Evolutionary conservation across 2,329 filamentous ascomycete species (phyloP).

Genomic region (Fusarium papillatum): DNA sequence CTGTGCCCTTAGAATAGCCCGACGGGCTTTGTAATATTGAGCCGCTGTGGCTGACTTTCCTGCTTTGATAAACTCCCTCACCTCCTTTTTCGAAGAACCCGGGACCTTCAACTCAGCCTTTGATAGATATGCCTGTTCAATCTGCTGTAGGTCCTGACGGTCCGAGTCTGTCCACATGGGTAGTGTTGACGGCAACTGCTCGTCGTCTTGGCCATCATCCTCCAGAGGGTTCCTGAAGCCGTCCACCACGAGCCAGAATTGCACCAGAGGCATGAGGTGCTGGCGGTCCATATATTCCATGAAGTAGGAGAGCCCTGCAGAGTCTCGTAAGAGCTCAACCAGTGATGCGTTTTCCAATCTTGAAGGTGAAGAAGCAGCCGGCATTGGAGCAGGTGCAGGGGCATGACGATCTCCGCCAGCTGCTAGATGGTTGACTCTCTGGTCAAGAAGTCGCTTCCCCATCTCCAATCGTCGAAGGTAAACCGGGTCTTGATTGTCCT

Average conservation of each 20-base stretch:
- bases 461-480: conserved; percentile 93
- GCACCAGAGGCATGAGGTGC: conserved; percentile 87
- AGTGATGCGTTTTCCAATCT: conserved; percentile 82
- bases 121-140: conserved; percentile 89
- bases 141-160: conserved; percentile 88
- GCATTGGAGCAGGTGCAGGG: conserved; percentile 37
- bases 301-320: conserved; percentile 95
- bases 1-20: conserved; percentile 85
- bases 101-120: conserved; percentile 86
- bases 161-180: conserved; percentile 87
- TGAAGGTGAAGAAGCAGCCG: conserved; percentile 60
- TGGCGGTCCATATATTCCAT: conserved; percentile 99
- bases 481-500: conserved; percentile 85
- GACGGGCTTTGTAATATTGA: conserved; percentile 87
- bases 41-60: conserved; percentile 81
- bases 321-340: conserved; percentile 88
- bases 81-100: conserved; percentile 75
- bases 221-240: conserved; percentile 95
- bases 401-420: conserved; percentile 69
- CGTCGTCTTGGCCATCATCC: conserved; percentile 76
- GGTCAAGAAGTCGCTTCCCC: conserved; percentile 90
- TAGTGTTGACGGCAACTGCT: conserved; percentile 71
- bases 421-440: conserved; percentile 87
- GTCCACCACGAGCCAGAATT: conserved; percentile 99
- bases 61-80: conserved; percentile 83